Evolutionary conservation across 2,329 filamentous ascomycete species (phyloP), one percentile per base, ranked within the genome.

Genomic region (Fusarium siculi): DNA sequence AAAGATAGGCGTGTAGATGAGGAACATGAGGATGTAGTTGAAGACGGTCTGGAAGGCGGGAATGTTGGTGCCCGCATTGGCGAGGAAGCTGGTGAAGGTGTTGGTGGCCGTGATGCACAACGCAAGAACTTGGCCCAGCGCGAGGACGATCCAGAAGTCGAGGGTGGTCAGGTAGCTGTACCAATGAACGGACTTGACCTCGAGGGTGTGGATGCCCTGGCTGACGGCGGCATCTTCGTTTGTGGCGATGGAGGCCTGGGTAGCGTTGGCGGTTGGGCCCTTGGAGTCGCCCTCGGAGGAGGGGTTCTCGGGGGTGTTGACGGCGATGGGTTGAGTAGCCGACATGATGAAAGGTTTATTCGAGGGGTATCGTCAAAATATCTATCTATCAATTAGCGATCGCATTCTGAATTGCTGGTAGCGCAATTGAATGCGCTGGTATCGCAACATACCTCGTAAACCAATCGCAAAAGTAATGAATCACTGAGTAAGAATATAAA

Each of bases 31-130:
- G 47, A 95, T 88, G 83, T 99, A 99, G 84, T 96, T 97, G 88
- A 98, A 97, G 78, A 98, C 89, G 36, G 93, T 94, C 85, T 99
- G 96, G 85, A 98, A 97, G 62, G 96, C 94, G 12, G 96, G 96
- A 75, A 98, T 97, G 69, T 90, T 94, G 74, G 93, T 95, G 55
- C 91, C 88, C 9, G 84, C 82, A 15, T 81, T 77, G 64, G 87
- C 87, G 36, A 99, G 90, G 62, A 98, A 89, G 32, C 88, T 90
- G 42, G 93, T 93, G 80, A 98, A 94, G 53, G 96, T 98, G 86
- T 97, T 97, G 56, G 95, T 98, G 36, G 90, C 91, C 2, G 95
- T 98, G 83, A 97, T 96, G 85, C 94, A 95, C 66, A 99, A 90
- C 9, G 95, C 91, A 49, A 97, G 90, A 58, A 95, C 82, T 87